Evolutionary conservation across 495 filamentous ascomycete genomes (phyloP).

Genomic region (Aspergillus steynii): DNA sequence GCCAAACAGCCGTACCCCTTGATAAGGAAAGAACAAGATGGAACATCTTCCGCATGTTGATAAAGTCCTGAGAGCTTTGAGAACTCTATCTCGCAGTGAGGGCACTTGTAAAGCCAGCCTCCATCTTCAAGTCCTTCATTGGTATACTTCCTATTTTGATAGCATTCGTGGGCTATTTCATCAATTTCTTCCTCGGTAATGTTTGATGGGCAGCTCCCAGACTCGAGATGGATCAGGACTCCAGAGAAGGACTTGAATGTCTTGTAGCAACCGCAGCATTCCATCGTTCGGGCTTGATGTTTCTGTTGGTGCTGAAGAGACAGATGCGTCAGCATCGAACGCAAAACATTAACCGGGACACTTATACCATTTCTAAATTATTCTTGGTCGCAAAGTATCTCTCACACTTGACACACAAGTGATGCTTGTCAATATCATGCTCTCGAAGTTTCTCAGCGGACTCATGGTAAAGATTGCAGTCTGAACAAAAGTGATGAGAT

Average conservation of each 20-base stretch:
- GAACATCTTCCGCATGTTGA: slow-evolving; percentile 17
- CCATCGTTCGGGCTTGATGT: slow-evolving; percentile 14
- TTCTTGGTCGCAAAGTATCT: slow-evolving; percentile 6
- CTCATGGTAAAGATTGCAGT: slow-evolving; percentile 10
- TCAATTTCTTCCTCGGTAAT: slow-evolving; percentile 11
- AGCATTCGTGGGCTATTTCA: slow-evolving; percentile 11
- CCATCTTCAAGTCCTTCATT: slow-evolving; percentile 9
- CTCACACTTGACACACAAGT: slow-evolving; percentile 11
- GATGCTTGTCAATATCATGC: slow-evolving; percentile 12
- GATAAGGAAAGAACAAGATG: slow-evolving; percentile 8
- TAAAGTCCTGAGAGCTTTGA: slow-evolving; percentile 16
- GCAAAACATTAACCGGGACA: slow-evolving; percentile 1
- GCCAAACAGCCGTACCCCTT: slow-evolving; percentile 8
- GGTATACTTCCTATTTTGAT: slow-evolving; percentile 18
- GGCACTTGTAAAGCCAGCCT: slow-evolving; percentile 11
- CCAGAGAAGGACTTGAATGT: slow-evolving; percentile 19
- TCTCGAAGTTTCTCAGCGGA: slow-evolving; percentile 8
- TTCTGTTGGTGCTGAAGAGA: slow-evolving; percentile 17
- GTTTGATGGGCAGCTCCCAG: slow-evolving; percentile 14
- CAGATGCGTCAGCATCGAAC: slow-evolving; percentile 8
- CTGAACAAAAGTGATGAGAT: slow-evolving; percentile 13
- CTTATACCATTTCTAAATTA: slow-evolving; percentile 16
- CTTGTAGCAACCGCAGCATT: slow-evolving; percentile 20
- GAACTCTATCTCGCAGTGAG: slow-evolving; percentile 9
- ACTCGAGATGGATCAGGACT: slow-evolving; percentile 22